These are phyloP conservation scores for Dothiorella sarmentorum DNA, from an alignment of 2,329 filamentous ascomycete species.

Conservation along the genomic window DNA sequence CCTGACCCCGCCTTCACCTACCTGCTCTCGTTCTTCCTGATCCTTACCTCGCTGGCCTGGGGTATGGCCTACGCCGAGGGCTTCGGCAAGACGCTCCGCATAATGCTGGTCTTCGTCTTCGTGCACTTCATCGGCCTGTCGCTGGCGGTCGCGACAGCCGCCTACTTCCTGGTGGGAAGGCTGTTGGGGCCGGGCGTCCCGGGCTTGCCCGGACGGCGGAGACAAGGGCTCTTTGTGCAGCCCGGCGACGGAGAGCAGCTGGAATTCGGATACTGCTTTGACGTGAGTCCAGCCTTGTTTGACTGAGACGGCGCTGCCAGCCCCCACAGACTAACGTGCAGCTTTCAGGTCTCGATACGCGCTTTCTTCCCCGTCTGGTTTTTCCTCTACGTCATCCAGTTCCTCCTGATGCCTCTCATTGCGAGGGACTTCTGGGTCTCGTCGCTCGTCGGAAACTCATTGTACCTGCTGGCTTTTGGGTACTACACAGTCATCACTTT, in stretches of 20 bases:
- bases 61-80: constrained; percentile 53
- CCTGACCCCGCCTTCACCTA: constrained; percentile 69
- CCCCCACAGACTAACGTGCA: not conserved
- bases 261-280: constrained; percentile 70
- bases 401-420: constrained; percentile 62
- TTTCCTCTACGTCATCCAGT: constrained; percentile 65
- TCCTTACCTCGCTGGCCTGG: constrained; percentile 54
- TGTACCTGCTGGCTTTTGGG: constrained; percentile 62
- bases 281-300: constrained; percentile 45
- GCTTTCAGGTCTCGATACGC: constrained; percentile 56
- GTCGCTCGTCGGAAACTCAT: constrained; percentile 60
- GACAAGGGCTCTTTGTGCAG: constrained; percentile 58
- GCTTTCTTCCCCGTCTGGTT: constrained; percentile 67
- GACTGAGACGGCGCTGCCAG: not conserved
- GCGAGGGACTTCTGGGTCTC: constrained; percentile 54
- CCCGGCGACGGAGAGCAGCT: constrained; percentile 56
- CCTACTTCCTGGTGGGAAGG: constrained; percentile 61
- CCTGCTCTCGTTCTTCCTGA: constrained; percentile 62
- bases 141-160: constrained; percentile 57
- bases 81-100: constrained; percentile 41
- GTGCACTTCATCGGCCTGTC: constrained; percentile 61
- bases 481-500: constrained; percentile 70
- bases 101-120: constrained; percentile 49
- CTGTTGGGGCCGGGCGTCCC: constrained; percentile 58
- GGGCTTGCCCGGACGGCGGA: constrained; percentile 49